These are phyloP conservation scores for Fusarium anguioides DNA, from an alignment of 2,329 filamentous ascomycete genomes.

Conservation along the genomic window DNA sequence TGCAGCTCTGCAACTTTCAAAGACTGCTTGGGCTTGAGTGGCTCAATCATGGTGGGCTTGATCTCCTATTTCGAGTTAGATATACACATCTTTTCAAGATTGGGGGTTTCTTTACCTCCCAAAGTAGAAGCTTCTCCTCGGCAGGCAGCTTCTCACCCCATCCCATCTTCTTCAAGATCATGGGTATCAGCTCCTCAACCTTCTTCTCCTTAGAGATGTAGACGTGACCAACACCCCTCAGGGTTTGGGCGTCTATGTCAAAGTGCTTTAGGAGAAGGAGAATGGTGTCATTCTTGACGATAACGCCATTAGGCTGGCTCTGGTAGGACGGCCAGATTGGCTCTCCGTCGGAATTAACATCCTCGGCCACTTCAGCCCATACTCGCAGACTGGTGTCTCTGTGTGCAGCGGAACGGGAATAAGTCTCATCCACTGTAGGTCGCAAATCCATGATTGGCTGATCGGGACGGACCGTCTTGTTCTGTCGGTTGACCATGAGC, in stretches of 20 bases:
- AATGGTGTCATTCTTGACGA: slow-evolving; percentile 72
- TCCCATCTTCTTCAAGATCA: slow-evolving; percentile 84
- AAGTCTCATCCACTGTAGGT: slow-evolving; percentile 80
- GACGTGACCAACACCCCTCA: slow-evolving; percentile 82
- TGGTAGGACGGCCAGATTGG: slow-evolving; percentile 76
- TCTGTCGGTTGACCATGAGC: slow-evolving; percentile 99
- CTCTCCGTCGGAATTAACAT: slow-evolving; percentile 73
- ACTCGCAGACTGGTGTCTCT: slow-evolving; percentile 80
- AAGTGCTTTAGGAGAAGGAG: slow-evolving; percentile 95
- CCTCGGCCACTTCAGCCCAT: slow-evolving; percentile 84
- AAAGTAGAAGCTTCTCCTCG: slow-evolving; percentile 74
- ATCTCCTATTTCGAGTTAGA: slow-evolving; percentile 72
- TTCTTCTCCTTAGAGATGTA: slow-evolving; percentile 91
- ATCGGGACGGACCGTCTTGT: slow-evolving; percentile 94
- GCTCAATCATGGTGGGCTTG: slow-evolving; percentile 97
- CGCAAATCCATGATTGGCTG: slow-evolving; percentile 82
- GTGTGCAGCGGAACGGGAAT: slow-evolving; percentile 63
- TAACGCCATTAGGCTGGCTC: slow-evolving; percentile 65
- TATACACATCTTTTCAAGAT: not conserved
- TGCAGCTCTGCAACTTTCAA: slow-evolving; percentile 93
- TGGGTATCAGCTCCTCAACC: slow-evolving; percentile 82
- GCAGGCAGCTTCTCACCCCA: slow-evolving; percentile 81
- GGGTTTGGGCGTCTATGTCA: slow-evolving; percentile 77
- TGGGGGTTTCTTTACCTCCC: slow-evolving; percentile 67
- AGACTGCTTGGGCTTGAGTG: slow-evolving; percentile 89